These are phyloP conservation scores for Sanghuangporus baumii DNA, from an alignment of 1,284 basidiomycete genomes.

Conservation along the genomic window DNA sequence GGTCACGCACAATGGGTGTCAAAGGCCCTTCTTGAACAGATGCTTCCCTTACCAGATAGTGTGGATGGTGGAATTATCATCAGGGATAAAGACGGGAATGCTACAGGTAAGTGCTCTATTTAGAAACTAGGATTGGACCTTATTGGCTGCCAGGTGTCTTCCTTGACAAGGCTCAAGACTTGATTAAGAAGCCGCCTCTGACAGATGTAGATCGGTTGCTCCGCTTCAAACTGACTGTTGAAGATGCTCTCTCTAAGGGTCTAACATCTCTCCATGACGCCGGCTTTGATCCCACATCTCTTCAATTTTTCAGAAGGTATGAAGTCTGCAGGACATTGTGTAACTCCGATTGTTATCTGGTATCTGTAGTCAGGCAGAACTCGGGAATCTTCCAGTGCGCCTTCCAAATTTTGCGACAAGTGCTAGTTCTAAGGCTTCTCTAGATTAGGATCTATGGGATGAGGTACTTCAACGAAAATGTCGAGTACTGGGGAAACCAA, in stretches of 20 bases:
- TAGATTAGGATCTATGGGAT: conserved; percentile 72
- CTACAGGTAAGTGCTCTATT: conserved; percentile 54
- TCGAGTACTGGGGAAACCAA: conserved; percentile 73
- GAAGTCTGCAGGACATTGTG: conserved; percentile 12
- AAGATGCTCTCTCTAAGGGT: conserved; percentile 65
- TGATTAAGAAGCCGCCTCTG: conserved; percentile 57
- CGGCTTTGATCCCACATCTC: conserved; percentile 59
- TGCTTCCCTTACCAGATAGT: conserved; percentile 55
- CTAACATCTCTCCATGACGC: conserved; percentile 85
- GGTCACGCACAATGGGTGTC: conserved; percentile 90
- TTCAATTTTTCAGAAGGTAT: conserved; percentile 71
- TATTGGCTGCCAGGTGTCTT: conserved; percentile 40
- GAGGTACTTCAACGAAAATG: conserved; percentile 63
- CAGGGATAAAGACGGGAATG: conserved; percentile 60
- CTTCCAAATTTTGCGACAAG: not conserved
- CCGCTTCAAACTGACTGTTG: conserved; percentile 59
- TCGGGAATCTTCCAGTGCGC: conserved; percentile 57
- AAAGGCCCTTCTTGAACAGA: conserved; percentile 46
- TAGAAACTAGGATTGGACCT: conserved; percentile 7
- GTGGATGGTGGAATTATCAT: conserved; percentile 81
- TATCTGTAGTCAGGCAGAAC: conserved; percentile 49
- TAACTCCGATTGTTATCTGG: conserved; percentile 7
- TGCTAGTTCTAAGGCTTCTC: not conserved
- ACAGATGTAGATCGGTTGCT: conserved; percentile 59
- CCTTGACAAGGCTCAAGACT: conserved; percentile 66